phyloP scores from a whole-genome alignment of 2,329 filamentous ascomycete genomes.

The Acrocalymma vagum region DNA sequence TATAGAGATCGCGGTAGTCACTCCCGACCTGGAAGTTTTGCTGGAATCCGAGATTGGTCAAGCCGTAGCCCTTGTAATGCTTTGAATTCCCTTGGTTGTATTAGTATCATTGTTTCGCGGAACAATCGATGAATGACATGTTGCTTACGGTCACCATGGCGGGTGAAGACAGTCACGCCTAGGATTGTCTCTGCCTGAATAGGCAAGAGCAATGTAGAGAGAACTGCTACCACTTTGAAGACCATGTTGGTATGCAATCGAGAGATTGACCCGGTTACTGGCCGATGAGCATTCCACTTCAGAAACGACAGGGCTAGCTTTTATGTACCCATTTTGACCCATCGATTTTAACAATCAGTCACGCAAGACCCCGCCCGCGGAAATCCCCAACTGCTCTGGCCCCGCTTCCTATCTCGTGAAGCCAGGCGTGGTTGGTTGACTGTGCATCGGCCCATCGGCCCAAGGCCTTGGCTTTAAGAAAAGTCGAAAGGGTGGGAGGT shows the following conservation, averaged over 20 bases:
- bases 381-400: too few relatives aligned
- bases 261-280: too few relatives aligned
- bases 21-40: constrained; percentile 55
- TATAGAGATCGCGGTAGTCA: constrained; percentile 20
- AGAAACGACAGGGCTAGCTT: too few relatives aligned
- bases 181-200: constrained; percentile 12
- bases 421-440: background rate
- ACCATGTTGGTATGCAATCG: too few relatives aligned
- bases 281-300: too few relatives aligned
- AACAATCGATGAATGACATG: too few relatives aligned
- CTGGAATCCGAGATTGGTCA: constrained; percentile 57
- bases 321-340: too few relatives aligned
- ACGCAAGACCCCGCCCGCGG: too few relatives aligned
- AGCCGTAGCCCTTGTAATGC: constrained; percentile 55
- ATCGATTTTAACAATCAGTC: too few relatives aligned
- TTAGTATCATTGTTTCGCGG: background rate
- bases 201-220: background rate
- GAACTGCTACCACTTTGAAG: background rate
- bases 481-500: constrained; percentile 2
- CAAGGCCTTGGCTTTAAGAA: constrained; percentile 8
- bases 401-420: constrained; percentile 3
- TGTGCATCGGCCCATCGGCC: background rate
- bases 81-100: constrained; percentile 55
- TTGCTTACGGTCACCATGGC: constrained; percentile 60
- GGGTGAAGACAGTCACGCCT: constrained; percentile 59